phyloP scores from a whole-genome alignment of 176 grass and related monocot genomes.

The Carex scoparia region DNA sequence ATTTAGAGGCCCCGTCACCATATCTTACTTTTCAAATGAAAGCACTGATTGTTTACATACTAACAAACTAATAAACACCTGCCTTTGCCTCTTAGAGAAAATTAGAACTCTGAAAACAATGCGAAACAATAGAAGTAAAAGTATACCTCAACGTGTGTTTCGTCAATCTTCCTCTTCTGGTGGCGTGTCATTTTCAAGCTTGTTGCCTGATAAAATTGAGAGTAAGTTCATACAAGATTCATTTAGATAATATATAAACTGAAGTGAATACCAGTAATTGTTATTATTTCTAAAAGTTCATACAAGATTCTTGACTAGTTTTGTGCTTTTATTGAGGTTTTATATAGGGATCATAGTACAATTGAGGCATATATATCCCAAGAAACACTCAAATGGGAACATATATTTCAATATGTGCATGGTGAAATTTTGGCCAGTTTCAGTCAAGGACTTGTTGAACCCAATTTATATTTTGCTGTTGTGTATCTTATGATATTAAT shows the following conservation, averaged over 20 bases:
- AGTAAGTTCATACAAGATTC: background rate
- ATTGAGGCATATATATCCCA: background rate
- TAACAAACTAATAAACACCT: background rate
- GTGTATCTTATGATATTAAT: background rate
- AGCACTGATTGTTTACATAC: background rate
- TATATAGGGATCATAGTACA: background rate
- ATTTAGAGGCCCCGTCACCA: background rate
- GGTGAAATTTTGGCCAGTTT: background rate
- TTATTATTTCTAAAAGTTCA: no score
- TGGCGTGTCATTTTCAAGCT: conserved; percentile 98
- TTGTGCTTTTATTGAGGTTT: background rate
- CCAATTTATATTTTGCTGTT: background rate
- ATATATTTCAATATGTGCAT: background rate
- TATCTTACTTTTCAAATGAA: background rate
- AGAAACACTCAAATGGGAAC: background rate
- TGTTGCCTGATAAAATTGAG: conserved; percentile 58
- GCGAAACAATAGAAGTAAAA: background rate
- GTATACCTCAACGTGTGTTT: conserved; percentile 97
- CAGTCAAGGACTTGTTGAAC: background rate
- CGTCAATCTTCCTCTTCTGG: conserved; percentile 96
- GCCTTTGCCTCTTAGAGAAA: background rate
- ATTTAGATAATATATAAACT: background rate
- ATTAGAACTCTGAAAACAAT: conserved; percentile 1
- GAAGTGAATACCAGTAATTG: background rate
- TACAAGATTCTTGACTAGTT: background rate